Evolutionary conservation across 768 basidiomycete genomes (phyloP).

Genomic region (Boletellus ananas): DNA sequence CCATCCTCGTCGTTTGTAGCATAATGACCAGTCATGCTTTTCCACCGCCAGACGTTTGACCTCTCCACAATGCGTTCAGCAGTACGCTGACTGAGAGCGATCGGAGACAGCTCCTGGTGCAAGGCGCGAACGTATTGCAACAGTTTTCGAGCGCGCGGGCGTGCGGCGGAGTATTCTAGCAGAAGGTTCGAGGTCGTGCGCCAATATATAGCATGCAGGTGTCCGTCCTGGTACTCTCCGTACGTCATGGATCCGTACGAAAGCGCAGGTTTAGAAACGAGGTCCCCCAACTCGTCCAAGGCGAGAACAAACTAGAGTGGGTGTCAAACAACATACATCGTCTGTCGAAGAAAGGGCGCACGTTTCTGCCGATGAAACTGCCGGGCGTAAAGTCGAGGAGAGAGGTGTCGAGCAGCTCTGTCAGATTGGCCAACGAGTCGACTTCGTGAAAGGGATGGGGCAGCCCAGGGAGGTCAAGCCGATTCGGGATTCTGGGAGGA

Average conservation of each 20-base stretch:
- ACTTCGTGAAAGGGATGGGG: not conserved
- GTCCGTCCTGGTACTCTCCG: constrained; percentile 7
- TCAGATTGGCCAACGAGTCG: constrained; percentile 20
- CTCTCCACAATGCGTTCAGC: not conserved
- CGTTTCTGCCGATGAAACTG: constrained; percentile 30
- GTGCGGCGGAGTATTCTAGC: constrained; percentile 30
- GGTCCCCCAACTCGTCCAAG: constrained; percentile 27
- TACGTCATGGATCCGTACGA: not conserved
- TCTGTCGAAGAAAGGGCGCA: constrained; percentile 7
- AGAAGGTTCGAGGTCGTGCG: constrained; percentile 31
- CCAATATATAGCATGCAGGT: constrained; percentile 25
- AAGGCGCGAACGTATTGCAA: constrained; percentile 14
- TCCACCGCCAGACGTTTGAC: constrained; percentile 6
- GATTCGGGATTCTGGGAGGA: constrained; percentile 8
- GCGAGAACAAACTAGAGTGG: constrained; percentile 24
- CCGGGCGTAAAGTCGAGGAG: constrained; percentile 23
- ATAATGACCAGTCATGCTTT: constrained; percentile 1
- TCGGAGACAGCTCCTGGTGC: constrained; percentile 11
- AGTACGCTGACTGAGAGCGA: not conserved
- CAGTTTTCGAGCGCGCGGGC: constrained; percentile 17
- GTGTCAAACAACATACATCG: not conserved
- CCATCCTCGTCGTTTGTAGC: constrained; percentile 4
- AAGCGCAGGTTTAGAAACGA: constrained; percentile 5
- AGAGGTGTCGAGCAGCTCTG: constrained; percentile 13
- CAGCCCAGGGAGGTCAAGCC: not conserved